These are phyloP conservation scores for Claviceps digitariae DNA, from an alignment of 2,329 filamentous ascomycete species.

Conservation along the genomic window DNA sequence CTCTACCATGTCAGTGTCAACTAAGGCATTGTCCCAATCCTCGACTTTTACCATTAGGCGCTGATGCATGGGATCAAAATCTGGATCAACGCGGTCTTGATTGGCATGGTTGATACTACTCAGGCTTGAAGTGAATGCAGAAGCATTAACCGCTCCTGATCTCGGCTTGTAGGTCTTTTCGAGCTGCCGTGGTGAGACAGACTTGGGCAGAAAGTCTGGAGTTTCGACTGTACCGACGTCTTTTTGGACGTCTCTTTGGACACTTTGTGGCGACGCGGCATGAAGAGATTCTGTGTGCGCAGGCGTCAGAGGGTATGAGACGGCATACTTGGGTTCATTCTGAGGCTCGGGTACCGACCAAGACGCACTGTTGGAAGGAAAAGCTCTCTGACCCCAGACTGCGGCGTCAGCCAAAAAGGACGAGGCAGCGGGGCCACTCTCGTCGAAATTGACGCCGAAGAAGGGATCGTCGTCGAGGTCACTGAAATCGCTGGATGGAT, in stretches of 20 bases:
- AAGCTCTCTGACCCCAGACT: slow-evolving; percentile 11
- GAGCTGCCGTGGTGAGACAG: slow-evolving; percentile 29
- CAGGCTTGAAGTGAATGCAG: slow-evolving; percentile 35
- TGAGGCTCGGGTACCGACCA: neutral
- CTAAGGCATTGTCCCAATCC: slow-evolving; percentile 28
- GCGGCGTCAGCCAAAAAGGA: slow-evolving; percentile 29
- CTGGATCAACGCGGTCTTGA: slow-evolving; percentile 31
- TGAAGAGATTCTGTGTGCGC: slow-evolving; percentile 36
- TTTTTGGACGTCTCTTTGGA: slow-evolving; percentile 17
- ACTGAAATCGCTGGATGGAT: slow-evolving; percentile 35
- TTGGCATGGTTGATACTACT: slow-evolving; percentile 36
- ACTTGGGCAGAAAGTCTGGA: slow-evolving; percentile 17
- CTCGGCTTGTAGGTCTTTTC: slow-evolving; percentile 25
- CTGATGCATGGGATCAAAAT: slow-evolving; percentile 28
- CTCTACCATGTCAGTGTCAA: slow-evolving; percentile 23
- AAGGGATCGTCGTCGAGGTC: slow-evolving; percentile 36
- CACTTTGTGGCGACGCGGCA: slow-evolving; percentile 27
- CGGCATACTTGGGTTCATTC: slow-evolving; percentile 11
- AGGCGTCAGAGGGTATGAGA: slow-evolving; percentile 35
- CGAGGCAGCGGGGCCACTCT: slow-evolving; percentile 26
- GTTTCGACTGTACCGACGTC: slow-evolving; percentile 12
- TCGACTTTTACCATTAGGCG: slow-evolving; percentile 43
- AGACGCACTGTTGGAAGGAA: slow-evolving; percentile 4
- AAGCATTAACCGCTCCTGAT: slow-evolving; percentile 15
- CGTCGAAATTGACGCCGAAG: slow-evolving; percentile 35